Base-by-base conservation (phyloP, 2,329 filamentous ascomycete genomes). In the Epichloe baconii region DNA sequence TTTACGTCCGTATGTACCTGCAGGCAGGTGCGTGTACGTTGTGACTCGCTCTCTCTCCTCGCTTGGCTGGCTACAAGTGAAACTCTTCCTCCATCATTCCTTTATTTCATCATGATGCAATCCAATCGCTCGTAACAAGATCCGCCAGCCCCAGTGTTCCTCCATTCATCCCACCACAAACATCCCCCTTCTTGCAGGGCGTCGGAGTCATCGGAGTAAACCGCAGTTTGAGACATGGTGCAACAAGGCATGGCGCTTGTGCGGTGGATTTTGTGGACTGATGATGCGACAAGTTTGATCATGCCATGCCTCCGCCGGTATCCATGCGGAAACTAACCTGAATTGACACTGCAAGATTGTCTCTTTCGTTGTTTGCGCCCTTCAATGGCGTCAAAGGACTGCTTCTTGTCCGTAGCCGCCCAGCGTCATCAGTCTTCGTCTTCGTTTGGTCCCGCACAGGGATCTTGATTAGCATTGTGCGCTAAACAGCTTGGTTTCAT, bases 401-500 rank as follows among this genome's bases (percentile, higher is more conserved):
- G 23, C 0, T 26, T 26, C 23, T 26, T 26, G 23, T 26, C 23
- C 23, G 23, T 26, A 26, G 23, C 23, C 23, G 23, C 23, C 23
- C 23, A 26, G 26, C 7, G 7, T 8, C 26, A 26, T 26, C 26
- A 26, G 7, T 26, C 19, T 10, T 44, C 41, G 4, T 42, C 40
- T 11, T 43, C 40, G 14, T n/a, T 40, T 19, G 40, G 10, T 21
- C 37, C 40, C 23, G 40, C 31, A 31, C 31, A 31, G 31, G 3
- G 3, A 31, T 31, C 31, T 4, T 31, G n/a, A 43, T 17, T 5
- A 14, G 17, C 14, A 43, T 43, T 15, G 11, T 36, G 40, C 43
- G 48, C 31, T 36, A 47, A 47, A 34, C 49, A 41, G 12, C 17
- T 12, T 8, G 41, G 53, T 52, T 54, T 52, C 50, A 52, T 43